A percentile compares a stretch with the other conserved stretches of the same genome.
Evolutionary conservation across 2,329 filamentous ascomycete species (phyloP).

Genomic region (Teratosphaeria pseudoeucalypti): DNA sequence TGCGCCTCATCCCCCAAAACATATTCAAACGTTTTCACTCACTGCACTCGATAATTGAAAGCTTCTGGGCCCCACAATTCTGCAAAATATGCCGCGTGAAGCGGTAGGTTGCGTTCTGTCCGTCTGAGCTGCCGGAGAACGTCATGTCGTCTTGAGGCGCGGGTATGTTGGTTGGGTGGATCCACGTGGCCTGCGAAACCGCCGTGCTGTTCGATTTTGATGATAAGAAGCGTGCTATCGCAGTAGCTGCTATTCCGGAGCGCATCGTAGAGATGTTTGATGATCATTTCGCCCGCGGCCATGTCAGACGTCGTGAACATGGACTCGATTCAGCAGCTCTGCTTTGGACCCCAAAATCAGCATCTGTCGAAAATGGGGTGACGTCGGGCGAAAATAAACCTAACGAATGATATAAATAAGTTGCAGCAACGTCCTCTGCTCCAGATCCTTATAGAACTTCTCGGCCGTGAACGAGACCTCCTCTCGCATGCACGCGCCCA

Average conservation of each 20-base stretch:
- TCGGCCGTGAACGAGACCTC: conserved; percentile 19
- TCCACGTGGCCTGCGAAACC: conserved; percentile 33
- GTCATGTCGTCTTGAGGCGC: conserved; percentile 21
- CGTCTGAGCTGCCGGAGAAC: conserved; percentile 24
- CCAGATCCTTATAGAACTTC: conserved; percentile 17
- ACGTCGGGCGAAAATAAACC: background rate
- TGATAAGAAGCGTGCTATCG: conserved; percentile 29
- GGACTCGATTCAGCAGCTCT: conserved; percentile 12
- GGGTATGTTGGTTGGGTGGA: conserved; percentile 28
- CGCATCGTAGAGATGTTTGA: conserved; percentile 35
- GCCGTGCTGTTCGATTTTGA: conserved; percentile 32
- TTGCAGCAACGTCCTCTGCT: conserved; percentile 15
- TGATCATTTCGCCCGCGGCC: conserved; percentile 29
- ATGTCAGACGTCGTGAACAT: conserved; percentile 33
- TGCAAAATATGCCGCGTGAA: conserved; percentile 33
- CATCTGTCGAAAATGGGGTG: conserved; percentile 10
- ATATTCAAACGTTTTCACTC: conserved; percentile 33
- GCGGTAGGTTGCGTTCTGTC: conserved; percentile 27
- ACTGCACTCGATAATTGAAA: conserved; percentile 32
- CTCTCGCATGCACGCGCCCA: conserved; percentile 26
- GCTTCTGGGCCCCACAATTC: conserved; percentile 31
- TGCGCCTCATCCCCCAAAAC: conserved; percentile 25
- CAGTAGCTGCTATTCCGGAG: conserved; percentile 31
- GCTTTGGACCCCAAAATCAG: background rate
- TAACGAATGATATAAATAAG: conserved; percentile 22